Evolutionary conservation across 2,329 filamentous ascomycete genomes (phyloP).

Genomic region (Huntiella abstrusa): DNA sequence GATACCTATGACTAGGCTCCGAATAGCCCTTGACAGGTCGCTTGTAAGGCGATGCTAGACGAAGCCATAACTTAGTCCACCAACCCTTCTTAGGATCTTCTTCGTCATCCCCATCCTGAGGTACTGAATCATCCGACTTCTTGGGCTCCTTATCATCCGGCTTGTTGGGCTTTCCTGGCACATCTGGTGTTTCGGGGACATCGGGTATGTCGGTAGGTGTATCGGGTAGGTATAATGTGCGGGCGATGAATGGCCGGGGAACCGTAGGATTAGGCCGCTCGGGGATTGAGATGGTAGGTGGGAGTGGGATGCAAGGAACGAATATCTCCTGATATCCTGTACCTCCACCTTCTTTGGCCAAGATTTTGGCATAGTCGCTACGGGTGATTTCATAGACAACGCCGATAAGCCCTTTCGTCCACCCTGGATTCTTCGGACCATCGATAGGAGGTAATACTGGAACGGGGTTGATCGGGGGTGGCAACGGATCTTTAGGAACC

Average conservation of each 20-base stretch:
- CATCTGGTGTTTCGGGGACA: conserved; percentile 20
- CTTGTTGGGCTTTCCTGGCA: conserved; percentile 15
- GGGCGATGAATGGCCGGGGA: conserved; percentile 54
- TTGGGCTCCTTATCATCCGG: conserved; percentile 2
- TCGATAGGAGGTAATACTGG: conserved; percentile 8
- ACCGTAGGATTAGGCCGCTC: conserved; percentile 36
- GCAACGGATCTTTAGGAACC: conserved; percentile 22
- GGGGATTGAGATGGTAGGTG: conserved; percentile 39
- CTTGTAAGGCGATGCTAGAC: conserved; percentile 25
- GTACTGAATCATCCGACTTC: conserved; percentile 10
- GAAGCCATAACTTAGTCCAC: conserved; percentile 23
- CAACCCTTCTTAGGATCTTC: conserved; percentile 14
- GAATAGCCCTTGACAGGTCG: conserved; percentile 54
- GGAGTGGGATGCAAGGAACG: conserved; percentile 57
- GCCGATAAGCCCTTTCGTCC: conserved; percentile 71
- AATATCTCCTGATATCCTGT: conserved; percentile 67
- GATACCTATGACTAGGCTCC: conserved; percentile 67
- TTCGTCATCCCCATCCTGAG: conserved; percentile 11
- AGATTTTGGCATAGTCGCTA: conserved; percentile 66
- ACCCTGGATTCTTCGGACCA: conserved; percentile 20
- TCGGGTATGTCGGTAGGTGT: conserved; percentile 26
- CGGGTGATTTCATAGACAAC: conserved; percentile 89
- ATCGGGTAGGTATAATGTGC: conserved; percentile 49
- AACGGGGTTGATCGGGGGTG: conserved; percentile 14
- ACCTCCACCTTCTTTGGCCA: conserved; percentile 79